phyloP scores from a whole-genome alignment of 495 filamentous ascomycete species.

The Sordaria brevicollis region DNA sequence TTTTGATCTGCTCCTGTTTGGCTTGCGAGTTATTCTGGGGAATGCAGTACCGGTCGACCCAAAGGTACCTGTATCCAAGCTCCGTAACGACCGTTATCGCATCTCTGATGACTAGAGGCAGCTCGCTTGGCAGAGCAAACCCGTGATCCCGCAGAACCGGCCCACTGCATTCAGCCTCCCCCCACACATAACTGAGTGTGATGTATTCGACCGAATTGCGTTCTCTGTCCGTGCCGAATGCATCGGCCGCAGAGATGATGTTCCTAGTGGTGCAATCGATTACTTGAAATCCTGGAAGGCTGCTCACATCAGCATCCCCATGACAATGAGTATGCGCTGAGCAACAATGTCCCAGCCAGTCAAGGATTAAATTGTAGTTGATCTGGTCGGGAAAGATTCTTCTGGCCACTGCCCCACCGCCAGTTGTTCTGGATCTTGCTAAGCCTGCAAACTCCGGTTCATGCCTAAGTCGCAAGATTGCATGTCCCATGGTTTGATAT shows the following conservation, averaged over 20 bases:
- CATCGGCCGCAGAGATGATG: neutral
- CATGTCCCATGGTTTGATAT: neutral
- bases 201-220: neutral
- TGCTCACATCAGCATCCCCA: neutral
- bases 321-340: neutral
- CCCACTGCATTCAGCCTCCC: neutral
- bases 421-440: neutral
- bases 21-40: conserved; percentile 2
- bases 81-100: neutral
- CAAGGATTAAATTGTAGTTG: neutral
- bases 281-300: neutral
- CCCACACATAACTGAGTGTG: neutral
- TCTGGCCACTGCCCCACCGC: neutral
- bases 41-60: conserved; percentile 19
- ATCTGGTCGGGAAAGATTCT: neutral
- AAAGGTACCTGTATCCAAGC: conserved; percentile 12
- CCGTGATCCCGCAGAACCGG: neutral
- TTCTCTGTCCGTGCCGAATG: neutral
- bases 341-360: neutral
- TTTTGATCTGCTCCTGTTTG: conserved; percentile 12
- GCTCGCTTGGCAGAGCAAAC: neutral
- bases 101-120: neutral
- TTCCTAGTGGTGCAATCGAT: neutral
- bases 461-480: neutral
- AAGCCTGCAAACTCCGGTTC: neutral